A percentile compares a stretch with the other conserved stretches of the same genome.
These are phyloP conservation scores for Daldinia vernicosa DNA, from an alignment of 495 filamentous ascomycete genomes.

Conservation along the genomic window DNA sequence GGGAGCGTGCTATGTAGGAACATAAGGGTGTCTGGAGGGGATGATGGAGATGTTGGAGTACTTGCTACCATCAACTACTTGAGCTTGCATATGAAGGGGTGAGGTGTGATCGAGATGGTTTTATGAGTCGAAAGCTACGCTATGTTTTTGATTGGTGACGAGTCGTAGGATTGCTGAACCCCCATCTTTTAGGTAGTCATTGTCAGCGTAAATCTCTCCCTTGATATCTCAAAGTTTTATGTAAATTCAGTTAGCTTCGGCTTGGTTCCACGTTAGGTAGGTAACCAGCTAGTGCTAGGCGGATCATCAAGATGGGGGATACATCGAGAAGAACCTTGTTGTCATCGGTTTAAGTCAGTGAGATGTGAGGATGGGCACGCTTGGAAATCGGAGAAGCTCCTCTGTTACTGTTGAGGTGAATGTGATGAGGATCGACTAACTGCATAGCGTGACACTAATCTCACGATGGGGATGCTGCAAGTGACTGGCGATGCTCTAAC, in stretches of 20 bases:
- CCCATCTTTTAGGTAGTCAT: conserved; percentile 9
- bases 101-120: conserved; percentile 18
- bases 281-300: neutral
- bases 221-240: neutral
- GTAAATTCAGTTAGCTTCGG: conserved; percentile 6
- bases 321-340: neutral
- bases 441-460: neutral
- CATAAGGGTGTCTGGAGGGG: conserved; percentile 15
- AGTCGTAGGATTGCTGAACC: conserved; percentile 6
- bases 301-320: neutral
- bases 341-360: neutral
- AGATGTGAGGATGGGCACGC: neutral
- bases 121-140: conserved; percentile 1
- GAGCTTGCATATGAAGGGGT: conserved; percentile 18
- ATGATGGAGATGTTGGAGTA: conserved; percentile 1
- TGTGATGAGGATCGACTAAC: conserved; percentile 21
- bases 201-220: conserved; percentile 4
- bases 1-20: conserved; percentile 3
- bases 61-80: conserved; percentile 7
- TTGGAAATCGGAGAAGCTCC: neutral
- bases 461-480: neutral
- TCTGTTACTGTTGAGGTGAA: conserved; percentile 1
- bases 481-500: conserved; percentile 5
- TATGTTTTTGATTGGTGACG: conserved; percentile 17
- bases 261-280: neutral